Evolutionary conservation across 108 stramenopile species (phyloP).

Genomic region (Skeletonema grethae): DNA sequence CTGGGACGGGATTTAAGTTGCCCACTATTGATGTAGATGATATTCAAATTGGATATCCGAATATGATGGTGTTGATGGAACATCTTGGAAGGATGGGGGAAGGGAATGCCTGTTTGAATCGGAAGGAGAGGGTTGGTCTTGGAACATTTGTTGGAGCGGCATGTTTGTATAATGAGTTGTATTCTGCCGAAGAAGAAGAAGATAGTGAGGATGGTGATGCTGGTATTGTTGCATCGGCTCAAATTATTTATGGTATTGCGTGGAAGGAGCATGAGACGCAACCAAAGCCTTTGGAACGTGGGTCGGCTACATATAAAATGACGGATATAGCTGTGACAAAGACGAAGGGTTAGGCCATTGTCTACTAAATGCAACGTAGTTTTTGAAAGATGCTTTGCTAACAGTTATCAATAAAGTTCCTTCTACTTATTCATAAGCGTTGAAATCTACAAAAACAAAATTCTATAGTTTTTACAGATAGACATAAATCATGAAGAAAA

Average conservation of each 20-base stretch:
- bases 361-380: no score
- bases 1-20: conserved; percentile 87
- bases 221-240: conserved; percentile 68
- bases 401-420: no score
- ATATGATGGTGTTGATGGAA: conserved; percentile 91
- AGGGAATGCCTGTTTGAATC: conserved; percentile 75
- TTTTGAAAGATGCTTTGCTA: no score
- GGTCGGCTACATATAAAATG: conserved; percentile 72
- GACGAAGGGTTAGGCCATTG: conserved; percentile 5
- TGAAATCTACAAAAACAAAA: no score
- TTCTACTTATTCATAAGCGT: no score
- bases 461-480: not conserved
- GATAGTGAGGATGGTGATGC: conserved; percentile 33
- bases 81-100: conserved; percentile 98
- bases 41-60: conserved; percentile 83
- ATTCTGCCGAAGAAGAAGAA: conserved; percentile 52
- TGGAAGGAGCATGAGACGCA: conserved; percentile 96
- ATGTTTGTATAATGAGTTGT: conserved; percentile 90
- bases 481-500: not conserved
- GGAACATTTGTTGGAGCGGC: conserved; percentile 93
- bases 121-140: conserved; percentile 52
- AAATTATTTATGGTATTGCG: conserved; percentile 96
- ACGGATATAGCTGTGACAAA: conserved; percentile 56
- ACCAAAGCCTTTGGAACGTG: conserved; percentile 83
- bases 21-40: conserved; percentile 97